Evolutionary conservation across 768 basidiomycete genomes (phyloP).

Genomic region (Porphyrellus cyaneotinctus): DNA sequence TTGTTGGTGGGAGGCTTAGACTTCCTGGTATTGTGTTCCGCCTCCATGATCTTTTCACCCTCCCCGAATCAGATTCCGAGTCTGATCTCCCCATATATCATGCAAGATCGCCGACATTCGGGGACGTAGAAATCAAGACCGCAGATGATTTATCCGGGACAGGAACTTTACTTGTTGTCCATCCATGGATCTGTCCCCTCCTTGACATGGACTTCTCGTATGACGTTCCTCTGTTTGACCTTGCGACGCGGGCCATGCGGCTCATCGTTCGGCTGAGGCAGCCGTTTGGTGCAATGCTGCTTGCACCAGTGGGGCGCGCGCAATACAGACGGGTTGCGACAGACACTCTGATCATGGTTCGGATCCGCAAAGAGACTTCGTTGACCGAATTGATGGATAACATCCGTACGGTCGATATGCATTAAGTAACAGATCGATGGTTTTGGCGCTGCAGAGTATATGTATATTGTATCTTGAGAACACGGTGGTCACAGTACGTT

Average conservation of each 20-base stretch:
- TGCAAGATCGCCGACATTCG: neutral
- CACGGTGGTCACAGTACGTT: no score
- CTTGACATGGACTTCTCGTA: neutral
- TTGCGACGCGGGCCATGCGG: neutral
- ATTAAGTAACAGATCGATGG: neutral
- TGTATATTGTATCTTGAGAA: no score
- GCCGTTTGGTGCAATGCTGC: neutral
- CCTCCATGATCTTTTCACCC: neutral
- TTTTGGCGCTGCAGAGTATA: no score
- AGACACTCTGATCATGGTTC: neutral
- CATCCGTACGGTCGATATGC: neutral
- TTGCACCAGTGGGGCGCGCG: neutral
- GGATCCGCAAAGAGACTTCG: neutral
- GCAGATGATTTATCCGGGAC: neutral
- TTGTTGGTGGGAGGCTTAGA: neutral
- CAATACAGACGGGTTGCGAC: neutral
- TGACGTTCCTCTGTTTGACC: neutral
- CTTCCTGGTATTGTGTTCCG: neutral
- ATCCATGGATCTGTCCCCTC: neutral
- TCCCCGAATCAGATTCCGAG: neutral
- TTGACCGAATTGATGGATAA: neutral
- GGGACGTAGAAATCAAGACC: neutral
- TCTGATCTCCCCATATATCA: neutral
- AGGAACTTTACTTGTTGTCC: neutral
- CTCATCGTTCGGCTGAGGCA: neutral